A percentile compares a stretch with the other conserved stretches of the same genome.
These are phyloP conservation scores for Glomus cerebriforme DNA, from an alignment of 192 early-diverging fungal species.

Conservation along the genomic window DNA sequence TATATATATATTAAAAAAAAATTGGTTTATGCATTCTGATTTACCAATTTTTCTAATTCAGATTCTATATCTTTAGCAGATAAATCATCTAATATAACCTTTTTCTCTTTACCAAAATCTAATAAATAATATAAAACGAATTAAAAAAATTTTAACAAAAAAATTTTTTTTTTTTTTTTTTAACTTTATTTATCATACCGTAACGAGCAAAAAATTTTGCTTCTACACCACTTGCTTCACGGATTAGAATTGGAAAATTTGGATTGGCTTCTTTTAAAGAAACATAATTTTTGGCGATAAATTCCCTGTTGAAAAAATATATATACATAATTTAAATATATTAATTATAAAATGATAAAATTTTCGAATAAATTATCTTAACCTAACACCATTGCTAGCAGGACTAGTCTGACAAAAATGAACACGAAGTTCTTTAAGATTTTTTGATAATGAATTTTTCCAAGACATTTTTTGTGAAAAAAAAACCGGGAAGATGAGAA, in stretches of 20 bases:
- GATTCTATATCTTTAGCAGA: slow-evolving; percentile 71
- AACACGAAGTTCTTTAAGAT: slow-evolving; percentile 86
- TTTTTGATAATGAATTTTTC: slow-evolving; percentile 51
- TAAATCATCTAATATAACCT: slow-evolving; percentile 73
- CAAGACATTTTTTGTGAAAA: slow-evolving; percentile 30
- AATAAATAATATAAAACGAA: slow-evolving; percentile 24
- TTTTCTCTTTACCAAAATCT: slow-evolving; percentile 83
- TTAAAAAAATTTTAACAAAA: slow-evolving; percentile 2
- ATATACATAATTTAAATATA: not conserved
- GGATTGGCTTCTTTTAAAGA: slow-evolving; percentile 87
- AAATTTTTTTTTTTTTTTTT: not conserved
- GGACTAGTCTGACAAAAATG: slow-evolving; percentile 83
- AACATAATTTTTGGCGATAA: slow-evolving; percentile 78
- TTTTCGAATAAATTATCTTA: slow-evolving; percentile 21
- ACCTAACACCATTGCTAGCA: slow-evolving; percentile 81
- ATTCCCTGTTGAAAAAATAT: slow-evolving; percentile 64
- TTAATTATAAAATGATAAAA: not conserved
- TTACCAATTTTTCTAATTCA: slow-evolving; percentile 67
- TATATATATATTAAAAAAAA: not conserved
- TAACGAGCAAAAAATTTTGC: slow-evolving; percentile 89
- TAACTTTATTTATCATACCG: slow-evolving; percentile 54
- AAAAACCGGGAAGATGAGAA: not conserved
- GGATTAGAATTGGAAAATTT: slow-evolving; percentile 84
- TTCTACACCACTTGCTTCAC: slow-evolving; percentile 83
- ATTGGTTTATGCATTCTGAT: not conserved